phyloP scores from a whole-genome alignment of 306 rosid species.

The Vachellia pachyceras region DNA sequence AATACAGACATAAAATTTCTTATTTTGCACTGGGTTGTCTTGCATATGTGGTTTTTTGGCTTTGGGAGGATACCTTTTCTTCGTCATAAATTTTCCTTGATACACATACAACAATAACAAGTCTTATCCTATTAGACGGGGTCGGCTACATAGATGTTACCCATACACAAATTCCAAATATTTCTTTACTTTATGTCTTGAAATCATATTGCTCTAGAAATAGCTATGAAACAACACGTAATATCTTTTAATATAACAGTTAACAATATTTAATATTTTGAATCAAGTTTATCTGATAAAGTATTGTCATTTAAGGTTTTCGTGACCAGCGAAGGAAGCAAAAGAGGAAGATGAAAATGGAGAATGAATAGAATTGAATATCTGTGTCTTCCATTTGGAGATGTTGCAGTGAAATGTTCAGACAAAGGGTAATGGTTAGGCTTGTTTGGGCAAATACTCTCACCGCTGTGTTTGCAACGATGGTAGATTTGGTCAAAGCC shows the following conservation, averaged over 20 bases:
- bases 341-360: constrained; percentile 52
- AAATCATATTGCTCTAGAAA: constrained; percentile 3
- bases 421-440: background rate
- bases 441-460: background rate
- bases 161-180: background rate
- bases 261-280: background rate
- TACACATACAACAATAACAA: too few relatives aligned
- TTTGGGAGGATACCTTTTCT: too few relatives aligned
- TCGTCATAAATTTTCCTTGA: background rate
- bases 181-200: background rate
- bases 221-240: too few relatives aligned
- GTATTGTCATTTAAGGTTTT: constrained; percentile 55
- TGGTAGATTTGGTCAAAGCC: background rate
- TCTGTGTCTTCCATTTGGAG: background rate
- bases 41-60: too few relatives aligned
- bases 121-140: too few relatives aligned
- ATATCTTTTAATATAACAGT: background rate
- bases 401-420: background rate
- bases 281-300: background rate
- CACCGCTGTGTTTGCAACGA: background rate
- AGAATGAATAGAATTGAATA: constrained; percentile 35
- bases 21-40: too few relatives aligned
- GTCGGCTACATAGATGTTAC: too few relatives aligned
- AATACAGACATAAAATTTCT: too few relatives aligned
- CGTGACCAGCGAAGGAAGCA: constrained; percentile 78